Conservation (phyloP, 495 filamentous ascomycete genomes). For the Podospora sp. region DNA sequence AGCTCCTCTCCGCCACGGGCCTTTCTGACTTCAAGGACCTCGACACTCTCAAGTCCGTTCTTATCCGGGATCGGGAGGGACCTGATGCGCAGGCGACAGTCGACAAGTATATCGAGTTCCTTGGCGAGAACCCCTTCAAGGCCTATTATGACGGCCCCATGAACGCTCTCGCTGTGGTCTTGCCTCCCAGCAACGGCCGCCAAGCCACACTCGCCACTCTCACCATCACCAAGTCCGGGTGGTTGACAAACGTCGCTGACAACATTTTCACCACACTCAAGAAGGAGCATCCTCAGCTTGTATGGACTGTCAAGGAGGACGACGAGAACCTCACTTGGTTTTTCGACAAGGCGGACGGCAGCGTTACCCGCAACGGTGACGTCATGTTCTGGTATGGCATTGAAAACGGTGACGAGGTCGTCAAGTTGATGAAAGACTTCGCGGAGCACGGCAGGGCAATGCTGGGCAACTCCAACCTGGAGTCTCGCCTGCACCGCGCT, state of each 20-base stretch:
- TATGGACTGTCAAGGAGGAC: conserved; percentile 96
- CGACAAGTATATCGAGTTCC: conserved; percentile 79
- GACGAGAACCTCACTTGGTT: conserved; percentile 99
- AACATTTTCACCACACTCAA: conserved; percentile 93
- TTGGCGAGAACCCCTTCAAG: conserved; percentile 79
- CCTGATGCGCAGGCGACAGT: conserved; percentile 82
- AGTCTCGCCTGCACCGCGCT: conserved; percentile 77
- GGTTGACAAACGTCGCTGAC: conserved; percentile 95
- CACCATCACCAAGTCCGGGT: conserved; percentile 92
- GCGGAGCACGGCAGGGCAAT: conserved; percentile 78
- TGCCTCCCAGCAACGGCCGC: conserved; percentile 62
- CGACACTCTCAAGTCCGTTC: conserved; percentile 73
- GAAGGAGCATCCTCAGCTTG: conserved; percentile 87
- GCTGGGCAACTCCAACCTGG: conserved; percentile 90
- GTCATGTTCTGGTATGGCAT: conserved; percentile 98
- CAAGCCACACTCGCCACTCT: conserved; percentile 86
- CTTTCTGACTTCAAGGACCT: conserved; percentile 80
- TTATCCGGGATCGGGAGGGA: conserved; percentile 83
- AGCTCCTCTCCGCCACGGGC: conserved; percentile 73
- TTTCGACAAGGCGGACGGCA: conserved; percentile 95
- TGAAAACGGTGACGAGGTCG: conserved; percentile 80
- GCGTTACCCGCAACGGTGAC: conserved; percentile 78
- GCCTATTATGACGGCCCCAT: conserved; percentile 96
- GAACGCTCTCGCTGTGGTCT: conserved; percentile 92
- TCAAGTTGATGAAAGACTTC: conserved; percentile 87